Evolutionary conservation across 2,329 filamentous ascomycete species (phyloP).

Genomic region (Penicillium psychrosexuale): DNA sequence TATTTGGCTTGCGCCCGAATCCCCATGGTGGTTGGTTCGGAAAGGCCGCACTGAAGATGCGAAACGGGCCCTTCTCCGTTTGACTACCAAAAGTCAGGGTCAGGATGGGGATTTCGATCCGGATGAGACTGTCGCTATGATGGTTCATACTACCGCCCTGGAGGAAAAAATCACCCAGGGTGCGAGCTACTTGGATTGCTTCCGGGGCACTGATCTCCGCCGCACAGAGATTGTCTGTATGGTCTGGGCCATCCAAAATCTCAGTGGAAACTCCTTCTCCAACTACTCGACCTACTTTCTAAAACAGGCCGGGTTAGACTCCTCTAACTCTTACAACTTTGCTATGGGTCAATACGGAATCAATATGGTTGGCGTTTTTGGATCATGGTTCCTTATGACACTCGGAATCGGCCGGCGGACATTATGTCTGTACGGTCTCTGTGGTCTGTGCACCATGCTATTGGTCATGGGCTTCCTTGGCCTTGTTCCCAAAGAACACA

Average conservation of each 20-base stretch:
- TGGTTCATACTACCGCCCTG: constrained; percentile 81
- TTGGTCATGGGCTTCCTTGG: constrained; percentile 81
- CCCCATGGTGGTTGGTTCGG: constrained; percentile 52
- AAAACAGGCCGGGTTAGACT: constrained; percentile 53
- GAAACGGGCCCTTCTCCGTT: constrained; percentile 41
- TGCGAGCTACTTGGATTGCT: constrained; percentile 76
- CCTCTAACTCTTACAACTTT: constrained; percentile 53
- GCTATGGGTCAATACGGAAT: constrained; percentile 60
- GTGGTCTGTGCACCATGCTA: constrained; percentile 70
- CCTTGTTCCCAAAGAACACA: constrained; percentile 61
- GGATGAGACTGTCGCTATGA: constrained; percentile 85
- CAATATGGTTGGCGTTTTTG: constrained; percentile 76
- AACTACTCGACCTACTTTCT: constrained; percentile 62
- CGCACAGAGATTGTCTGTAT: constrained; percentile 71
- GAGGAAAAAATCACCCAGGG: constrained; percentile 73
- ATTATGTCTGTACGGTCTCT: constrained; percentile 73
- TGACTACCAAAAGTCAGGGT: constrained; percentile 47
- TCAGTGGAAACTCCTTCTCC: constrained; percentile 62
- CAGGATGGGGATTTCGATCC: constrained; percentile 62
- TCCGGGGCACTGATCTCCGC: constrained; percentile 72
- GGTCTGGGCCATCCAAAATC: constrained; percentile 63
- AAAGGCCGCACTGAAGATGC: constrained; percentile 48
- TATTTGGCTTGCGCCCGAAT: constrained; percentile 50
- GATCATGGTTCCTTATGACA: constrained; percentile 77
- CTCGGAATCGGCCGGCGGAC: constrained; percentile 70